These are phyloP conservation scores for Colletotrichum eremochloae DNA, from an alignment of 2,329 filamentous ascomycete species.

Conservation along the genomic window DNA sequence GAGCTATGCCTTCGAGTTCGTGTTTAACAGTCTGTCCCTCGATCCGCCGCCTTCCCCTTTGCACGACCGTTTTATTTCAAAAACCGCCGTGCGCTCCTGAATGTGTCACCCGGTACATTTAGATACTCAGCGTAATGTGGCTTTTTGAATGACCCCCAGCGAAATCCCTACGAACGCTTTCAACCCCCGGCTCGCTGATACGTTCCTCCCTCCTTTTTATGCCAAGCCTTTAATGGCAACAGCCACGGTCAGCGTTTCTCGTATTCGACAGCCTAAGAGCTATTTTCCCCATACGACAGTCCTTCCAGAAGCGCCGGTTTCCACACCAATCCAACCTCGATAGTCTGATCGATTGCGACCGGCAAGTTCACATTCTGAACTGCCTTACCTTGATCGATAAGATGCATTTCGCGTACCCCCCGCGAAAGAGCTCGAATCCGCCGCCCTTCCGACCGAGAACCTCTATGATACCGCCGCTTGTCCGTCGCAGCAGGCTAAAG, in stretches of 20 bases:
- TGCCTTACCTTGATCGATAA: constrained; percentile 45
- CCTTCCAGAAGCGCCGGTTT: constrained; percentile 2
- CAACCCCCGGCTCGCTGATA: constrained; percentile 34
- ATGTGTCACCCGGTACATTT: constrained; percentile 18
- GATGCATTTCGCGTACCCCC: constrained; percentile 93
- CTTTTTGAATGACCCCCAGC: constrained; percentile 26
- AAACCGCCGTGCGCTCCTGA: not conserved
- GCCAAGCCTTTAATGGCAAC: constrained; percentile 39
- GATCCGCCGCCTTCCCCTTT: constrained; percentile 22
- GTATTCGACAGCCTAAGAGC: constrained; percentile 20
- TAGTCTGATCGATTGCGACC: constrained; percentile 14
- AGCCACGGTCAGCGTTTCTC: constrained; percentile 36
- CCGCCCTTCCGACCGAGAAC: constrained; percentile 76
- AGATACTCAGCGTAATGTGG: constrained; percentile 31
- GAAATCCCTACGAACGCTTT: constrained; percentile 18
- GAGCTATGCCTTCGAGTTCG: constrained; percentile 36
- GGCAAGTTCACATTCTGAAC: not conserved
- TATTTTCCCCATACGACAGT: constrained; percentile 16
- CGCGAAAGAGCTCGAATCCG: constrained; percentile 84
- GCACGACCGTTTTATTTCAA: constrained; percentile 17
- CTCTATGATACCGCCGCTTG: constrained; percentile 60
- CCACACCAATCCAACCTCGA: constrained; percentile 1
- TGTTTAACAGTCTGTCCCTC: constrained; percentile 31
- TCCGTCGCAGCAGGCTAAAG: constrained; percentile 74
- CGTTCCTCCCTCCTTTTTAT: constrained; percentile 31